These are phyloP conservation scores for Chytriomyces hyalinus DNA, from an alignment of 192 early-diverging fungal species.

Conservation along the genomic window DNA sequence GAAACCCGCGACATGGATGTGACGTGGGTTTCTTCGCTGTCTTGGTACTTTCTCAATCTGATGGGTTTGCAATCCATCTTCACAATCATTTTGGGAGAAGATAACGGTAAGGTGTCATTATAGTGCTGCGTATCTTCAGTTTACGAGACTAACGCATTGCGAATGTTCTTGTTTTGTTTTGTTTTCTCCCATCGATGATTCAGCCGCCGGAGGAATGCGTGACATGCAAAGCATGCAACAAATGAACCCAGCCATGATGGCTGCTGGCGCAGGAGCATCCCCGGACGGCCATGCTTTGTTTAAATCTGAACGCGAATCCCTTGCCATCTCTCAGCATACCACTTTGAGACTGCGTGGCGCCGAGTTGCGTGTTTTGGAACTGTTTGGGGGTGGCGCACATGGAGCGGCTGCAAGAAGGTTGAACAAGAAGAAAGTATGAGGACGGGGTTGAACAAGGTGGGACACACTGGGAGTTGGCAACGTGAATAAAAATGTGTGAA, in stretches of 20 bases:
- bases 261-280: conserved; percentile 73
- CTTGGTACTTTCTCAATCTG: conserved; percentile 98
- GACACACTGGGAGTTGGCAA: no score
- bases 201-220: conserved; percentile 78
- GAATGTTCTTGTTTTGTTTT: conserved; percentile 2
- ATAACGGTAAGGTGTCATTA: conserved; percentile 65
- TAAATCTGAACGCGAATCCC: conserved; percentile 84
- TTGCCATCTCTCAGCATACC: conserved; percentile 80
- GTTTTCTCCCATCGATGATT: conserved; percentile 22
- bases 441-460: no score
- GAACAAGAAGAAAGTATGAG: no score
- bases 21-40: conserved; percentile 94
- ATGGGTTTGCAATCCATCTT: conserved; percentile 94
- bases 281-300: conserved; percentile 85
- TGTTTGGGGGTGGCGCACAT: conserved; percentile 22
- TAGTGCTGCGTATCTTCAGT: no score
- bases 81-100: conserved; percentile 88
- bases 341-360: conserved; percentile 77
- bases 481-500: no score
- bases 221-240: conserved; percentile 93
- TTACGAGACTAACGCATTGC: neutral
- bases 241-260: conserved; percentile 74
- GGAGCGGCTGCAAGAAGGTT: no score
- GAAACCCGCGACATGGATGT: conserved; percentile 97
- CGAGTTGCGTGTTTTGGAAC: conserved; percentile 77